Evolutionary conservation across 805 yeast genomes (phyloP), one percentile per base, ranked within the genome.

Genomic region (Saccharomycopsis sp.): DNA sequence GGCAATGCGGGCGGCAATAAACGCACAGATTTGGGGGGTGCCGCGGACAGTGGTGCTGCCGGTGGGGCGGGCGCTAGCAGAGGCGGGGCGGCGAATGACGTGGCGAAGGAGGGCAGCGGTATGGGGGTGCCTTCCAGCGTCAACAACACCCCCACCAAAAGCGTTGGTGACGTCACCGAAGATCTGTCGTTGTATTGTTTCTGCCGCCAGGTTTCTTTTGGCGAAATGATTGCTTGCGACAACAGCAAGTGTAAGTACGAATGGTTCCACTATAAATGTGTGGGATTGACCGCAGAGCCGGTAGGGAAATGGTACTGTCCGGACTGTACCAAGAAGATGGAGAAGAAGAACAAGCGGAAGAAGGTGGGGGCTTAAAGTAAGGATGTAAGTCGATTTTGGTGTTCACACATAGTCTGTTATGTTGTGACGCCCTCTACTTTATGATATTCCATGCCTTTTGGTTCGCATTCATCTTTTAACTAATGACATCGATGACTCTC

Each of bases 191-290:
- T 54, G n/a, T 62, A 60, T 40, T 92, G 99, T 70, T 87, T 88
- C 73, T 92, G 99, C 68, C 95, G 90, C 67, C 90, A 91, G 64
- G 95, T 88, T 0, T 91, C 97, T 0, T 89, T 86, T 71, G 99
- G 99, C 23, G 89, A 85, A 65, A 92, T 92, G 99, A 89, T 92
- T 63, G 97, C 94, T 0, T 92, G 99, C 72, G 99, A 92, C 68
- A 88, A 90, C 62, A 87, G 86, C 23, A 84, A 86, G 64, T 94
- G 99, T 75, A 34, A 52, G 24, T 61, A 53, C 40, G 63, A 61
- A 34, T 61, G 63, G 63, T 61, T 61, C 73, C 99, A 94, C 71
- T 92, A 91, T 78, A 86, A 84, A 57, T 94, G 99, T 75, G 97
- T 92, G 48, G 96, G 96, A 1, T 75, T 92, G 60, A 84, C 83